A percentile compares a stretch with the other conserved stretches of the same genome.
These are phyloP conservation scores for Chrysanthemum makinoi DNA, from an alignment of 129 eudicot species.

Conservation along the genomic window DNA sequence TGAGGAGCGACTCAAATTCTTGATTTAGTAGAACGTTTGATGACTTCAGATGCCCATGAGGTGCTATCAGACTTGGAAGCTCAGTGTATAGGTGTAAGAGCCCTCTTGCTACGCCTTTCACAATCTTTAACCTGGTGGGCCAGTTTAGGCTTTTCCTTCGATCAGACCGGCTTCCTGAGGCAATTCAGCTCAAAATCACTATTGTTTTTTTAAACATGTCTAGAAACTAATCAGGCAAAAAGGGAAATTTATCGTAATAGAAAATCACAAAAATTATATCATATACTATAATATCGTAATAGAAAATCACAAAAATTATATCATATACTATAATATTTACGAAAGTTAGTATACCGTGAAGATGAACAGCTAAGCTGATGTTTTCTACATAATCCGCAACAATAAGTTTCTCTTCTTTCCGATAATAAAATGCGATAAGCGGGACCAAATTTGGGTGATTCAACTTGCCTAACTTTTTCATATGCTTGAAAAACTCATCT, in stretches of 20 bases:
- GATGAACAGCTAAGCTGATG: constrained; percentile 76
- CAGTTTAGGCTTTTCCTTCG: constrained; percentile 39
- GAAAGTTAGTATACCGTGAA: constrained; percentile 57
- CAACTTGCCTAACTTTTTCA: constrained; percentile 80
- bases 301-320: too few species aligned
- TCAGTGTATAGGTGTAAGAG: constrained; percentile 56
- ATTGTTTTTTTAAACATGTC: neutral
- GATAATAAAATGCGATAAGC: constrained; percentile 68
- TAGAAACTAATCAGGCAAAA: too few species aligned
- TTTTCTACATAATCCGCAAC: constrained; percentile 55
- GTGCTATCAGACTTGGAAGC: constrained; percentile 54
- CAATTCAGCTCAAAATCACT: constrained; percentile 7
- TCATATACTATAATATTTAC: neutral
- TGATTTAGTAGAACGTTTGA: constrained; percentile 55
- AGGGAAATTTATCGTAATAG: neutral
- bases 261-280: too few species aligned
- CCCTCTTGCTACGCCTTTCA: constrained; percentile 66
- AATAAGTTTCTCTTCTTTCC: constrained; percentile 84
- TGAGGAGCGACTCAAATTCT: constrained; percentile 48
- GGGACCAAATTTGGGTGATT: constrained; percentile 63
- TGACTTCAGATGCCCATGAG: constrained; percentile 76
- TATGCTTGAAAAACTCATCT: constrained; percentile 84
- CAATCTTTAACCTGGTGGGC: constrained; percentile 61
- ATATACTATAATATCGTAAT: neutral
- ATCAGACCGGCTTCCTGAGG: constrained; percentile 45